Evolutionary conservation across 768 basidiomycete genomes (phyloP).

Genomic region (Lactifluus volemus): DNA sequence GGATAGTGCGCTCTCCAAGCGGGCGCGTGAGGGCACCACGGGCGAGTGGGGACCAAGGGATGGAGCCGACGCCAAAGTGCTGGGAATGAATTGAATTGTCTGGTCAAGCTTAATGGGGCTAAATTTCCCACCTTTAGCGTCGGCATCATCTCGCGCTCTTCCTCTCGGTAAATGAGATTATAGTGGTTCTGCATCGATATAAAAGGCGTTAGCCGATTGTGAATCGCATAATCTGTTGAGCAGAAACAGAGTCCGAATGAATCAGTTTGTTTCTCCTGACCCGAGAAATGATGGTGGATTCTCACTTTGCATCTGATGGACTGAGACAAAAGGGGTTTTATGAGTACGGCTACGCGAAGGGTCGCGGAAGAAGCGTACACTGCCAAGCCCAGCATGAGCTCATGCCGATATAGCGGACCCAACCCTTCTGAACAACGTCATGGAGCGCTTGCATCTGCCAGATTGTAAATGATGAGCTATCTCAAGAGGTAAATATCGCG

Average conservation of each 20-base stretch:
- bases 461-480: background rate
- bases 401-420: conserved; percentile 32
- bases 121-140: conserved; percentile 21
- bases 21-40: conserved; percentile 25
- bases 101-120: background rate
- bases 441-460: conserved; percentile 34
- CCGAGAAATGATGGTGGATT: background rate
- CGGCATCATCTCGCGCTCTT: conserved; percentile 32
- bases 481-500: background rate
- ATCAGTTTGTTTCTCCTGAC: background rate
- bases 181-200: conserved; percentile 42
- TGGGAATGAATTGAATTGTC: background rate
- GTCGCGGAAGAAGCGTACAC: conserved; percentile 13
- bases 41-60: conserved; percentile 35
- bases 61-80: conserved; percentile 31
- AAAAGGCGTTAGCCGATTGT: conserved; percentile 32
- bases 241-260: no score
- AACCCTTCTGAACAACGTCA: conserved; percentile 35
- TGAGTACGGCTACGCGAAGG: background rate
- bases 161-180: conserved; percentile 36
- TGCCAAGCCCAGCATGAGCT: conserved; percentile 27
- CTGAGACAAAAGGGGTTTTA: conserved; percentile 2
- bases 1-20: conserved; percentile 16
- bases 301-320: conserved; percentile 25
- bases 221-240: conserved; percentile 23